A percentile compares a stretch with the other conserved stretches of the same genome.
These are phyloP conservation scores for Gracilaria vermiculophylla DNA, from an alignment of 23 red algal genomes.

Conservation along the genomic window DNA sequence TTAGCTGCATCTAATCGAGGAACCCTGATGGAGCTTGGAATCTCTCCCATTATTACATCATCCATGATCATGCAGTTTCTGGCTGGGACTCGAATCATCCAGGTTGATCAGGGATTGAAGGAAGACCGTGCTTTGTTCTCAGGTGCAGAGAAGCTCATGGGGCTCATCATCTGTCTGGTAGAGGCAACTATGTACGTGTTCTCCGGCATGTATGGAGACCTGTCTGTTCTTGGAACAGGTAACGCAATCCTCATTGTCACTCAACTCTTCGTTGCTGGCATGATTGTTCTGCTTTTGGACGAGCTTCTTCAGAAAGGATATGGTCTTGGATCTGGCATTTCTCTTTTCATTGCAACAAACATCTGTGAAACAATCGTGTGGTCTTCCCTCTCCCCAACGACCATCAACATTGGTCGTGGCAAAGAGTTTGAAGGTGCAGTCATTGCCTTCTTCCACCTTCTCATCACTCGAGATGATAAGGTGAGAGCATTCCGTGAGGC, in stretches of 20 bases:
- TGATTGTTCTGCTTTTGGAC: slow-evolving; percentile 97
- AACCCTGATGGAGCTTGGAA: slow-evolving; percentile 99
- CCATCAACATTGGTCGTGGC: slow-evolving; percentile 96
- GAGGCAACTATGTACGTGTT: slow-evolving; percentile 93
- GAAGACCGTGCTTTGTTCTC: slow-evolving; percentile 92
- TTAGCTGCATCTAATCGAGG: slow-evolving; percentile 93
- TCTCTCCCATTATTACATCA: slow-evolving; percentile 95
- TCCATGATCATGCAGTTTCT: slow-evolving; percentile 99
- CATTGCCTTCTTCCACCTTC: slow-evolving; percentile 95
- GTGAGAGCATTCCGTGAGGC: slow-evolving; percentile 90
- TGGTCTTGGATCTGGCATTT: slow-evolving; percentile 96
- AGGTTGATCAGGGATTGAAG: slow-evolving; percentile 87
- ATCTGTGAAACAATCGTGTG: slow-evolving; percentile 98
- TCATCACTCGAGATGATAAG: slow-evolving; percentile 92
- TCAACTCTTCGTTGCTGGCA: slow-evolving; percentile 94
- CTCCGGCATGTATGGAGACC: slow-evolving; percentile 98
- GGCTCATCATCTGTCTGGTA: slow-evolving; percentile 83
- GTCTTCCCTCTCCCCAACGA: slow-evolving; percentile 94
- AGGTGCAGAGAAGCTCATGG: slow-evolving; percentile 95
- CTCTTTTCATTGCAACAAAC: slow-evolving; percentile 99
- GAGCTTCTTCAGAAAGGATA: slow-evolving; percentile 99
- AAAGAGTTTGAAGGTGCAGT: slow-evolving; percentile 99
- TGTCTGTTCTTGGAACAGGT: slow-evolving; percentile 79
- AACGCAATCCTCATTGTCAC: slow-evolving; percentile 88
- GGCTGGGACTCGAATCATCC: slow-evolving; percentile 90